A percentile compares a stretch with the other conserved stretches of the same genome.
phyloP scores from a whole-genome alignment of 176 grass and related monocot species.

The Hordeum marinum region DNA sequence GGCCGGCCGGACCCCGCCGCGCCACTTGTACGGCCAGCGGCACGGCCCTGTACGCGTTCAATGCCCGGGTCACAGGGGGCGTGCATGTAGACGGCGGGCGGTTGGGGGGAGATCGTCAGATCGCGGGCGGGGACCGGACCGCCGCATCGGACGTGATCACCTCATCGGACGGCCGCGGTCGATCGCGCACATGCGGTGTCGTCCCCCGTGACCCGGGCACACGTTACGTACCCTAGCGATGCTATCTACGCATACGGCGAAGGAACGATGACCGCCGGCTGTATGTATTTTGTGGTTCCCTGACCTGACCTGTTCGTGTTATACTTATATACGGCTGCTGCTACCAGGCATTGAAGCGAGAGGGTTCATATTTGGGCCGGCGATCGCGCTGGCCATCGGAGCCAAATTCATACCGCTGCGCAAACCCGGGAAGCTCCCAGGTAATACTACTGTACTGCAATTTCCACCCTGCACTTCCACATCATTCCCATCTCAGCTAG shows the following conservation, averaged over 20 bases:
- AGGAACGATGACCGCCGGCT: too few species aligned
- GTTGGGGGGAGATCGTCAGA: slow-evolving; percentile 1
- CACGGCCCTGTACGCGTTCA: slow-evolving; percentile 6
- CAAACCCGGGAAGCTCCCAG: slow-evolving; percentile 93
- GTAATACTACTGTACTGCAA: slow-evolving; percentile 29
- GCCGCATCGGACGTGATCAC: background rate
- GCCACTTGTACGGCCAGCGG: slow-evolving; percentile 18
- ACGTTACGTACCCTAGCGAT: too few species aligned
- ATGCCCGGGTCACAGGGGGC: slow-evolving; percentile 9
- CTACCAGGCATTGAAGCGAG: slow-evolving; percentile 83
- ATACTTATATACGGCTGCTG: background rate
- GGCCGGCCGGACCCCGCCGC: background rate
- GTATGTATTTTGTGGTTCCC: too few species aligned
- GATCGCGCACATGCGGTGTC: too few species aligned
- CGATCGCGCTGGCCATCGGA: slow-evolving; percentile 73
- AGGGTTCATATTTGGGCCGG: slow-evolving; percentile 88
- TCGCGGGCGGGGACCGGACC: background rate
- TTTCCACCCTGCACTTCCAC: too few species aligned
- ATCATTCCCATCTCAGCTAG: too few species aligned
- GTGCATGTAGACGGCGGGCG: slow-evolving; percentile 4
- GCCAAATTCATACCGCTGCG: slow-evolving; percentile 94
- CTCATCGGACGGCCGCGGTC: slow-evolving; percentile 25
- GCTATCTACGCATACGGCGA: too few species aligned
- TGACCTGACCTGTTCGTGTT: background rate
- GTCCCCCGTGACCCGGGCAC: too few species aligned